Base-by-base conservation (phyloP, 305 asterid species). In the Fraxinus angustifolia region DNA sequence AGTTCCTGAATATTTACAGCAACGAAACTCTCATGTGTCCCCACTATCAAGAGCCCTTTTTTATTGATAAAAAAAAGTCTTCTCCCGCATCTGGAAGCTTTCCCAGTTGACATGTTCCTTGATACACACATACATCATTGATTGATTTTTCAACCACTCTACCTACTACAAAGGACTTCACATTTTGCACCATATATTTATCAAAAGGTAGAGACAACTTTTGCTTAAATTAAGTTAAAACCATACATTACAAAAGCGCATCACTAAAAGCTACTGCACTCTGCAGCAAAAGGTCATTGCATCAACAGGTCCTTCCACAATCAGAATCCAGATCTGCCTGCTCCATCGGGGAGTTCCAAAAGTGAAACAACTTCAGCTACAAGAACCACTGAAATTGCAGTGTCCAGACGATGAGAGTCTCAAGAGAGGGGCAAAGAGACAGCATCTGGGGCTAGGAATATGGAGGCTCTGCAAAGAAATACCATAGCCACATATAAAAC, bases 1-100 rank as follows among this genome's bases (percentile, higher is more conserved):
- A 85, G 76, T 90, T 82, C 62, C 3, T 67, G 42, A 75, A 31
- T 58, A 17, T 50, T 17, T 81, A 82, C 84, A 85, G 38, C 28
- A 67, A 90, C 78, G 36, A 75, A 45, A 77, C 36, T 42, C 85
- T 87, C 75, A 48, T 28, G 56, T 88, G 90, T 65, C 85, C 73
- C 10, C 78, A 31, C 10, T 85, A 91, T 75, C 79, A 11, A 19
- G 28, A 40, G 82, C 86, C 88, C 31, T 90, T 84, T 14, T 85
- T 50, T 75, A 76, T 90, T 90, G 26, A 30, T n/a, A 11, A 87
- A 85, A 79, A 80, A 70, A 23, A 23, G 26, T 84, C 81, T 16
- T 53, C 87, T 73, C 90, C 87, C 45, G 87, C 85, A 10, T 77
- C 73, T 3, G 74, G 36, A 60, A 82, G 28, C 11, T 12, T 30